A percentile compares a stretch with the other conserved stretches of the same genome.
phyloP scores from a whole-genome alignment of 306 rosid genomes.

The Cucurbita ficifolia region DNA sequence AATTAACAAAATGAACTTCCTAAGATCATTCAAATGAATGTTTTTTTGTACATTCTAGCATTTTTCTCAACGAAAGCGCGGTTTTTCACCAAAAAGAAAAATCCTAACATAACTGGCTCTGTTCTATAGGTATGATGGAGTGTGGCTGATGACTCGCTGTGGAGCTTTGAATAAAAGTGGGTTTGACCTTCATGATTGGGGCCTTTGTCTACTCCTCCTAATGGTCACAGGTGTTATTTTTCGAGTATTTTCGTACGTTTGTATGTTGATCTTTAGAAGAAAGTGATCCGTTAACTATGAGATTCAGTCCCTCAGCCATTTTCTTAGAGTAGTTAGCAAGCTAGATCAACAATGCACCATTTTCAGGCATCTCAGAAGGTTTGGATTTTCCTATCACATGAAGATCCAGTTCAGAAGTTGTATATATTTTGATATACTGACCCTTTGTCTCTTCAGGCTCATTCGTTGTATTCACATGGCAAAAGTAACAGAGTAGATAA shows the following conservation, averaged over 20 bases:
- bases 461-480: not conserved
- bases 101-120: not conserved
- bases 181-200: conserved; percentile 69
- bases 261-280: conserved; percentile 55
- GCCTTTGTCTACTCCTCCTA: conserved; percentile 44
- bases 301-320: not conserved
- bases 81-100: too few species aligned
- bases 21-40: not conserved
- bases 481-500: not conserved
- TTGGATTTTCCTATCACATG: not conserved
- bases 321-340: not conserved
- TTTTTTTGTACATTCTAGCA: too few species aligned
- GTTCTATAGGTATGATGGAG: conserved; percentile 63
- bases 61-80: too few species aligned
- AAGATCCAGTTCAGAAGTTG: not conserved
- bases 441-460: not conserved
- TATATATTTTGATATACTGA: not conserved
- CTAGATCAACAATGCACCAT: not conserved
- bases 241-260: conserved; percentile 44
- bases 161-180: conserved; percentile 44
- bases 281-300: conserved; percentile 25
- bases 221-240: conserved; percentile 40
- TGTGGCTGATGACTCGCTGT: conserved; percentile 82
- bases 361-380: not conserved
- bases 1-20: not conserved